Evolutionary conservation across 2,329 filamentous ascomycete species (phyloP).

Genomic region (Calonectria pseudoturangicola): DNA sequence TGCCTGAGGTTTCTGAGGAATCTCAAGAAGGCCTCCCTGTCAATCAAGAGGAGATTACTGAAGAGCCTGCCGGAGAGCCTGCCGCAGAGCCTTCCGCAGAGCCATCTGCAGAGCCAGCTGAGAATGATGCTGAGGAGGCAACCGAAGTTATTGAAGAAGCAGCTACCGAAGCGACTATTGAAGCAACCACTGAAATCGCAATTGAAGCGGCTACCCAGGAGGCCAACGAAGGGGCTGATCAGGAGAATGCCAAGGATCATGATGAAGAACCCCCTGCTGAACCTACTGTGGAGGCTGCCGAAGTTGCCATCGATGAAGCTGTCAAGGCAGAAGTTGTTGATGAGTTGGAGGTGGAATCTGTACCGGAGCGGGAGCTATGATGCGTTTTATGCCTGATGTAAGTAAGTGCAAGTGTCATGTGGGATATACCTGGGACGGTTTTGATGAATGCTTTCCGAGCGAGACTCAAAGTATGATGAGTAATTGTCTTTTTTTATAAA

Average conservation of each 20-base stretch:
- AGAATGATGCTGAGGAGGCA: neutral
- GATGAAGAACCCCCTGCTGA: neutral
- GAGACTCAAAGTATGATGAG: constrained; percentile 48
- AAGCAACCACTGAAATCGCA: neutral
- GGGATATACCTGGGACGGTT: constrained; percentile 54
- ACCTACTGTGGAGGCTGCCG: neutral
- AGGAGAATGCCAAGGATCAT: neutral
- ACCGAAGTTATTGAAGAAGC: neutral
- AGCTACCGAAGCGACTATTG: neutral
- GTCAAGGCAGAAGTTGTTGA: constrained; percentile 25
- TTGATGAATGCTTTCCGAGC: constrained; percentile 48
- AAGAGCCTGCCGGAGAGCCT: no score
- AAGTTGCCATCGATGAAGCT: neutral
- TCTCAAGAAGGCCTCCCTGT: constrained; percentile 9
- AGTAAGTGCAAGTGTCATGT: constrained; percentile 54
- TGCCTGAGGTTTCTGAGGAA: neutral
- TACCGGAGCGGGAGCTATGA: constrained; percentile 44
- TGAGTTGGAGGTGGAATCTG: constrained; percentile 31
- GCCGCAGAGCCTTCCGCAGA: neutral
- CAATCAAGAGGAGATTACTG: neutral
- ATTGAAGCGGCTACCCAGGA: neutral
- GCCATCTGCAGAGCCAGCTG: neutral
- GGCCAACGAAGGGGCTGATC: neutral
- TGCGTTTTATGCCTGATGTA: constrained; percentile 51
- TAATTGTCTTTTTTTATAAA: constrained; percentile 49